These are phyloP conservation scores for Saccharomyces hybrid DNA, from an alignment of 1,139 yeast species.

Conservation along the genomic window DNA sequence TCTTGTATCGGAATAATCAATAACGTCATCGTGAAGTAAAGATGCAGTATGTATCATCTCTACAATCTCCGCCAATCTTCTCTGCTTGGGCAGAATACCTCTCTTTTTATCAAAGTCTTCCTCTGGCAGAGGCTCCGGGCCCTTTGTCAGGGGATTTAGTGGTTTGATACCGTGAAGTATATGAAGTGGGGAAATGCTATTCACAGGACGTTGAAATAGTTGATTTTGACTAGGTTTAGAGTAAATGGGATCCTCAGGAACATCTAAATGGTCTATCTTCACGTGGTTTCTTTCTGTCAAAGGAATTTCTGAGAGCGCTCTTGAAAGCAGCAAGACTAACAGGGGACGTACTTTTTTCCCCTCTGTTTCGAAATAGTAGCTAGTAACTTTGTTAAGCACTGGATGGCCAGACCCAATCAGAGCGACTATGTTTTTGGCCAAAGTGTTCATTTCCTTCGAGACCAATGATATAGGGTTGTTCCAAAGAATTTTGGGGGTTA, in stretches of 20 bases:
- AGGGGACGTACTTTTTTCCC: conserved; percentile 94
- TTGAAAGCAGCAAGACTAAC: conserved; percentile 72
- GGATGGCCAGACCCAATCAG: conserved; percentile 93
- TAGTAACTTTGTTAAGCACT: conserved; percentile 77
- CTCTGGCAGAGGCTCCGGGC: conserved; percentile 64
- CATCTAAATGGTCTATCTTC: conserved; percentile 53
- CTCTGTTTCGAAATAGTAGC: conserved; percentile 91
- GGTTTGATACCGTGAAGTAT: conserved; percentile 89
- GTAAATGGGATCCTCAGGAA: conserved; percentile 54
- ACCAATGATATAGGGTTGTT: conserved; percentile 86
- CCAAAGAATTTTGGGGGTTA: conserved; percentile 55
- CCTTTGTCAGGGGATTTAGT: conserved; percentile 75
- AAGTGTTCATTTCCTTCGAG: conserved; percentile 87
- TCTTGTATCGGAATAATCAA: conserved; percentile 85
- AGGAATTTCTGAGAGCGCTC: conserved; percentile 77
- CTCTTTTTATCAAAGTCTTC: conserved; percentile 44
- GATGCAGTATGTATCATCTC: conserved; percentile 99
- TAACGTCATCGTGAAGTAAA: conserved; percentile 93
- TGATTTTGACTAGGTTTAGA: conserved; percentile 17
- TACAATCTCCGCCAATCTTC: conserved; percentile 92
- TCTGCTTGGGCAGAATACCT: conserved; percentile 86
- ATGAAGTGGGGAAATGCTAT: conserved; percentile 66
- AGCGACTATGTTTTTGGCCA: conserved; percentile 80
- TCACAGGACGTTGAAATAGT: conserved; percentile 29
- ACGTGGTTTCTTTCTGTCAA: conserved; percentile 57